Evolutionary conservation across 2,329 filamentous ascomycete species (phyloP), one percentile per base, ranked within the genome.

Genomic region (Dactylella cylindrospora): DNA sequence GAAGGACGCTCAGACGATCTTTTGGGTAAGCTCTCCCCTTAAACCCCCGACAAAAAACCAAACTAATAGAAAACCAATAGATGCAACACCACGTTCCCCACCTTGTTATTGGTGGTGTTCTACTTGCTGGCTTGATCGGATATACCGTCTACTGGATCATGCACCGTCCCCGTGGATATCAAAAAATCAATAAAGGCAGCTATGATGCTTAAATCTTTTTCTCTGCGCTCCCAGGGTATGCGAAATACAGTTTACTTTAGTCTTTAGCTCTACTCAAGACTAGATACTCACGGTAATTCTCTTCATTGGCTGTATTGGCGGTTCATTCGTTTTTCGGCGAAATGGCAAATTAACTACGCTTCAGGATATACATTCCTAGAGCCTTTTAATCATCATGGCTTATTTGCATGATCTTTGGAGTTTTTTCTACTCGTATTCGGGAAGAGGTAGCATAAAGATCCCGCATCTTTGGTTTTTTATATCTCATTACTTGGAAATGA

Each of bases 1-100:
- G 3, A 72, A 71, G 22, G 77, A 79, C 60, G 75, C 77, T 2
- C 72, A 75, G 62, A 71, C 73, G 0, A 73, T 79, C 44, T 78
- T 78, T 70, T 79, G 76, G 75, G 71, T 78, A 69, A 74, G 76
- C 19, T 20, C 6, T 17, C 19, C 2, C 15, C 22, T 8, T 22
- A 38, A 15, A 23, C 29, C 26, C n/a, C n/a, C 9, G 22, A 15
- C 2, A 12, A 17, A n/a, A 10, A 15, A 19, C 12, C 20, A 15
- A n/a, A 19, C 50, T 54, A 35, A 54, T 22, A 10, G 13, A 13
- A 26, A 6, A 2, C 15, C 5, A n/a, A 12, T 39, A 62, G 57
- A 62, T 62, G 57, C 57, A 41, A 50, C 49, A 54, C 8, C 57
- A 62, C 25, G 49, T 62, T 9, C 57, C 57, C 3, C 57, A 54